phyloP scores from a whole-genome alignment of 345 rosid species.

The Heritiera littoralis region DNA sequence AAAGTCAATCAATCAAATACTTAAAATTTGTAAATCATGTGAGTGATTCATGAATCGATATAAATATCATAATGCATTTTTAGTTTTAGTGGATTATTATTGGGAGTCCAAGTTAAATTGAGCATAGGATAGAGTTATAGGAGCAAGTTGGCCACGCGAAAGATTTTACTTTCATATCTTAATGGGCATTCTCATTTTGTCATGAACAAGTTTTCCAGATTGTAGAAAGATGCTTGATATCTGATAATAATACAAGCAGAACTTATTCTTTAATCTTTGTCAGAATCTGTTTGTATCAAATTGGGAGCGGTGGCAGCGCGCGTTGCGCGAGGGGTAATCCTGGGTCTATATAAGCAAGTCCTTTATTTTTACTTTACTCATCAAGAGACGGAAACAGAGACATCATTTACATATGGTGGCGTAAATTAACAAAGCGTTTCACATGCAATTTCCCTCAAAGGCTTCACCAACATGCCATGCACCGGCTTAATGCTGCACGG shows the following conservation, averaged over 20 bases:
- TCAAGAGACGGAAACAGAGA: too few species aligned
- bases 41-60: too few species aligned
- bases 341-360: constrained; percentile 9
- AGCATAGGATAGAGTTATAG: not conserved
- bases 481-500: not conserved
- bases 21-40: not conserved
- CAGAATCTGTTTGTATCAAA: not conserved
- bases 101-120: too few species aligned
- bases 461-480: constrained; percentile 9
- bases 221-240: constrained; percentile 4
- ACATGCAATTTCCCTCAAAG: constrained; percentile 8
- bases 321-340: not conserved
- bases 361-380: too few species aligned
- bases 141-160: not conserved
- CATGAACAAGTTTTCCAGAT: not conserved
- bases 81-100: too few species aligned
- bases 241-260: constrained; percentile 2
- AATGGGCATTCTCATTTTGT: not conserved
- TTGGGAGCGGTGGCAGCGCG: not conserved
- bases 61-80: too few species aligned
- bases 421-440: not conserved
- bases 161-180: not conserved
- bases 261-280: constrained; percentile 14
- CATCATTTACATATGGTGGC: too few species aligned
- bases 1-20: not conserved